Percentiles rank a stretch among this genome's conserved stretches.
phyloP scores from a whole-genome alignment of 148 eudicot species.

The Polygonum maritimum region DNA sequence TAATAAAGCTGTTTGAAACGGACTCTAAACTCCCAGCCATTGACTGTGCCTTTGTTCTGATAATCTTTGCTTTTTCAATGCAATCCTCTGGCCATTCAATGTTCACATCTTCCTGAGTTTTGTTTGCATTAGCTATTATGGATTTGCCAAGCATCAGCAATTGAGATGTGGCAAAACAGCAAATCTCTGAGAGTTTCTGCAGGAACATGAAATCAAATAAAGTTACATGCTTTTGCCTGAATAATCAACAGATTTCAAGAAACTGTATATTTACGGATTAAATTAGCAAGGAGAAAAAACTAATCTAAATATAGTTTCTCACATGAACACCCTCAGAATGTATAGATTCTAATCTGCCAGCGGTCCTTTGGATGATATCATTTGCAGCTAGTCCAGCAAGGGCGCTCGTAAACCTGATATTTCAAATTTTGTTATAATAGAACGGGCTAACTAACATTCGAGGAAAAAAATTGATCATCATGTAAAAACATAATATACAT shows the following conservation, averaged over 20 bases:
- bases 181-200: constrained; percentile 92
- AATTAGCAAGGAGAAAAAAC: not conserved
- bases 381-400: constrained; percentile 62
- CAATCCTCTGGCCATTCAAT: constrained; percentile 94
- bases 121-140: constrained; percentile 59
- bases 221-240: not conserved
- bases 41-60: constrained; percentile 64
- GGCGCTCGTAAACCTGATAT: constrained; percentile 69
- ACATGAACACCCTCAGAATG: constrained; percentile 99
- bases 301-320: constrained; percentile 20
- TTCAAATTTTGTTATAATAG: not conserved
- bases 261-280: not conserved
- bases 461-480: not conserved
- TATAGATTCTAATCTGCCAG: constrained; percentile 83
- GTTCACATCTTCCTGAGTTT: constrained; percentile 36
- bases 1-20: constrained; percentile 74
- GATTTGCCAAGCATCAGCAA: constrained; percentile 84
- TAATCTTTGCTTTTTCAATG: constrained; percentile 66
- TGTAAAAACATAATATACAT: not conserved
- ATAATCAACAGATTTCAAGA: not conserved
- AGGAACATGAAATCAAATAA: not conserved
- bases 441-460: not conserved
- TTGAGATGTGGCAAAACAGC: constrained; percentile 84
- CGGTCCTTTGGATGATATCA: constrained; percentile 78
- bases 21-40: constrained; percentile 68